Percentiles rank a stretch among this genome's conserved stretches.
These are phyloP conservation scores for Cetraspora pellucida DNA, from an alignment of 192 early-diverging fungal genomes.

Conservation along the genomic window DNA sequence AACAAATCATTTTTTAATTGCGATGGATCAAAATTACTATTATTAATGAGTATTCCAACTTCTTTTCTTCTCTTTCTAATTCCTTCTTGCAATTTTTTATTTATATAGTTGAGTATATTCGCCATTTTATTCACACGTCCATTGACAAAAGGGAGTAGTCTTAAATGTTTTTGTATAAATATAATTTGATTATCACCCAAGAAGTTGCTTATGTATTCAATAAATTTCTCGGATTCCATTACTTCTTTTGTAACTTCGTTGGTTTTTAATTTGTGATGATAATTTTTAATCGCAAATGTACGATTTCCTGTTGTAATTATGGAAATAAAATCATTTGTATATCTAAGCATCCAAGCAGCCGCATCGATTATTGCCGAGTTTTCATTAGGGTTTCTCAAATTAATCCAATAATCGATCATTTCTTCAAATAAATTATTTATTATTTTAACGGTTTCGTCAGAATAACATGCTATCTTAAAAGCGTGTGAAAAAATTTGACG, in stretches of 20 bases:
- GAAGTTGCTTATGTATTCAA: conserved; percentile 18
- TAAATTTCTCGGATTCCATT: conserved; percentile 23
- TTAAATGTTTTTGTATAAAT: conserved; percentile 31
- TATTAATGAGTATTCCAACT: too few species aligned
- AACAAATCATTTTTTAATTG: conserved; percentile 13
- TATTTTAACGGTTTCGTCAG: background rate
- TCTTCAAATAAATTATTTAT: conserved; percentile 20
- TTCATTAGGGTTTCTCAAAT: conserved; percentile 20
- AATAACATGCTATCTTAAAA: background rate
- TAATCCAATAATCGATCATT: conserved; percentile 27
- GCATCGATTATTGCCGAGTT: conserved; percentile 7
- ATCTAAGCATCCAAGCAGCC: conserved; percentile 24
- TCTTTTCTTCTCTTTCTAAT: too few species aligned
- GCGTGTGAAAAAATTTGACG: conserved; percentile 1
- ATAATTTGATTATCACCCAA: conserved; percentile 25
- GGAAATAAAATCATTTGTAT: conserved; percentile 28
- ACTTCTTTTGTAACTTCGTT: conserved; percentile 14
- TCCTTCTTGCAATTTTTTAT: too few species aligned
- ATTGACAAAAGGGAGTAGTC: conserved; percentile 14
- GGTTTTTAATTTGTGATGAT: conserved; percentile 5
- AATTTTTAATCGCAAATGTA: background rate
- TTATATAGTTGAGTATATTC: too few species aligned
- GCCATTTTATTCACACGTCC: conserved; percentile 1
- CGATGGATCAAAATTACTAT: too few species aligned
- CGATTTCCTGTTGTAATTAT: conserved; percentile 10